Percentiles rank a stretch among this genome's conserved stretches.
These are phyloP conservation scores for Chytriomyces confervae DNA, from an alignment of 192 early-diverging fungal genomes.

Conservation along the genomic window DNA sequence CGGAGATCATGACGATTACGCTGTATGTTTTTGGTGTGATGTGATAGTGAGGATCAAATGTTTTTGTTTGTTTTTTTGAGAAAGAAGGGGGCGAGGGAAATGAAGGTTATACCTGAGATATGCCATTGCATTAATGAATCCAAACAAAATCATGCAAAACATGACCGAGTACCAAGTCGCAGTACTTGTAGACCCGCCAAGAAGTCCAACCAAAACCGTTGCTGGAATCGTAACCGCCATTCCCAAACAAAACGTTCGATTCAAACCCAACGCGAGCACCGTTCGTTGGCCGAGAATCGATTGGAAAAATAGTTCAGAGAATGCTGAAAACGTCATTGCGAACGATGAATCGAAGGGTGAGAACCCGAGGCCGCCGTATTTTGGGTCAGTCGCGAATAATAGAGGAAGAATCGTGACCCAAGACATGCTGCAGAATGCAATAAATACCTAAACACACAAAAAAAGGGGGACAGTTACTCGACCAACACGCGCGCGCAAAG, in stretches of 20 bases:
- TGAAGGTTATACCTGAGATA: slow-evolving; percentile 34
- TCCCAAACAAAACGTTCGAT: slow-evolving; percentile 29
- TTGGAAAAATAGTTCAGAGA: slow-evolving; percentile 48
- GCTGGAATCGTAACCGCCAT: slow-evolving; percentile 36
- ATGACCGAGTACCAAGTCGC: slow-evolving; percentile 1
- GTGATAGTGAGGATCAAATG: not conserved
- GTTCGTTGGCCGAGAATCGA: slow-evolving; percentile 34
- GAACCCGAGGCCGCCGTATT: slow-evolving; percentile 40
- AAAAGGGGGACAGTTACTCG: not conserved
- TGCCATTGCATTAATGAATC: slow-evolving; percentile 40
- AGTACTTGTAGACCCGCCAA: slow-evolving; percentile 6
- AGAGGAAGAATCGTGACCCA: slow-evolving; percentile 50
- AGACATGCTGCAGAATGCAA: slow-evolving; percentile 51
- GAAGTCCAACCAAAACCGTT: slow-evolving; percentile 19
- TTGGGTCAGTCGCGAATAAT: slow-evolving; percentile 40
- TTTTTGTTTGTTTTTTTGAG: not conserved
- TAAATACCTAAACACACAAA: slow-evolving; percentile 26
- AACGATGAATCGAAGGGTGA: slow-evolving; percentile 31
- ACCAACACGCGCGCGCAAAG: too few relatives aligned
- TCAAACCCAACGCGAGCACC: slow-evolving; percentile 24
- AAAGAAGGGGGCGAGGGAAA: not conserved
- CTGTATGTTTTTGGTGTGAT: not conserved
- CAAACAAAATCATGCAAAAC: slow-evolving; percentile 38
- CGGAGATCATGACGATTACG: slow-evolving; percentile 51
- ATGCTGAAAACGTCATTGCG: slow-evolving; percentile 39